Base-by-base conservation (phyloP, 257 asterid genomes). In the Solanum stenotomum region DNA sequence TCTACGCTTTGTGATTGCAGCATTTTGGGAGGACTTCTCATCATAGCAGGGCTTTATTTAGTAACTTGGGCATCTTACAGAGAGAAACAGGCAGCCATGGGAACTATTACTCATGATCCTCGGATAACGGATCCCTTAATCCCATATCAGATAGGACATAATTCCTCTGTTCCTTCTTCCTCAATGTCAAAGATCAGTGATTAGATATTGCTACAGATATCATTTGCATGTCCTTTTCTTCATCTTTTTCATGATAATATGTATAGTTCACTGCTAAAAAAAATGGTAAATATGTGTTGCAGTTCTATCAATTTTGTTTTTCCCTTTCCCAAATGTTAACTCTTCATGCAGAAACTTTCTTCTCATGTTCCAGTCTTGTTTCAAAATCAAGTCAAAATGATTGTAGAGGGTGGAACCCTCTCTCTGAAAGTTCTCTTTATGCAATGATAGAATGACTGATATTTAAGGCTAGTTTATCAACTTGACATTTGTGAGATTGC, bases 61-160 rank as follows among this genome's bases (percentile, higher is more conserved):
- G 99, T 97, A 77, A 97, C 99, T 15, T 96, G 98, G 98, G 98
- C 98, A 79, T 95, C 99, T 12, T 87, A 91, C 88, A 90, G 92
- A 89, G 98, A 94, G 71, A 94, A 52, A 88, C 94, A 90, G 75
- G 91, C 90, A 38, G n/a, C 88, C 33, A 46, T 22, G 20, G 93
- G 92, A 83, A 89, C 74, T 40, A 85, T 87, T 33, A 87, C 89
- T 46, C 93, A 88, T 40, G 63, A 90, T 16, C 31, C 92, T 82
- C 92, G 93, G 75, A 83, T 93, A 11, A 79, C 94, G 15, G 98
- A 95, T 37, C 91, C 95, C 6, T 91, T 91, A 31, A 85, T 91
- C 52, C 90, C 98, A 5, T 91, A 85, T 86, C 95, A 92, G 94
- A 44, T 89, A 22, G 97, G 95, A 88, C 91, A 88, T 87, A 89